A percentile compares a stretch with the other conserved stretches of the same genome.
Conservation (phyloP, 2,329 filamentous ascomycete genomes). For the Botrytis hyacinthi region DNA sequence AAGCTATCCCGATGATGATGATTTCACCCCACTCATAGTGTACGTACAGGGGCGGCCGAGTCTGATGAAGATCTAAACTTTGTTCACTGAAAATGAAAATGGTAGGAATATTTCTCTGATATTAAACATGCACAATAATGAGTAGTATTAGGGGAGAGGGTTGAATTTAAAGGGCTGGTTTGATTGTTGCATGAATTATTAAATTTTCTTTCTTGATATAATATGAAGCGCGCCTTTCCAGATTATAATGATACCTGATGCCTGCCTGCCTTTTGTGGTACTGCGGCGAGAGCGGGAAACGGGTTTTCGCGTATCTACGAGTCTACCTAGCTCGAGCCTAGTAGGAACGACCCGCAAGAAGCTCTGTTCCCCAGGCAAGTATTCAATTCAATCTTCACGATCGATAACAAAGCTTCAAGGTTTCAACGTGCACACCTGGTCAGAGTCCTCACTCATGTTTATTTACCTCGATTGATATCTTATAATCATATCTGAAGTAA, state of each 20-base stretch:
- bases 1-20: conserved; percentile 22
- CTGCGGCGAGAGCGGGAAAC: background rate
- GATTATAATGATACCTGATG: background rate
- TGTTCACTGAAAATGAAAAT: background rate
- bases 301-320: conserved; percentile 6
- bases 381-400: background rate
- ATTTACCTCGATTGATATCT: background rate
- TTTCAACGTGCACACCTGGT: background rate
- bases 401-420: background rate
- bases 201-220: background rate
- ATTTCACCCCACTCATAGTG: conserved; percentile 29
- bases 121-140: background rate
- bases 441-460: background rate
- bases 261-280: background rate
- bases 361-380: background rate
- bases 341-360: background rate
- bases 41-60: conserved; percentile 19
- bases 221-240: background rate
- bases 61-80: background rate
- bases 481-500: background rate
- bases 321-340: background rate
- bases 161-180: background rate
- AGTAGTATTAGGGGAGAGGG: background rate
- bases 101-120: background rate
- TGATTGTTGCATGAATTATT: conserved; percentile 8